Percentiles rank a stretch among this genome's conserved stretches.
These are phyloP conservation scores for Suillus luteus DNA, from an alignment of 768 basidiomycete species.

Conservation along the genomic window DNA sequence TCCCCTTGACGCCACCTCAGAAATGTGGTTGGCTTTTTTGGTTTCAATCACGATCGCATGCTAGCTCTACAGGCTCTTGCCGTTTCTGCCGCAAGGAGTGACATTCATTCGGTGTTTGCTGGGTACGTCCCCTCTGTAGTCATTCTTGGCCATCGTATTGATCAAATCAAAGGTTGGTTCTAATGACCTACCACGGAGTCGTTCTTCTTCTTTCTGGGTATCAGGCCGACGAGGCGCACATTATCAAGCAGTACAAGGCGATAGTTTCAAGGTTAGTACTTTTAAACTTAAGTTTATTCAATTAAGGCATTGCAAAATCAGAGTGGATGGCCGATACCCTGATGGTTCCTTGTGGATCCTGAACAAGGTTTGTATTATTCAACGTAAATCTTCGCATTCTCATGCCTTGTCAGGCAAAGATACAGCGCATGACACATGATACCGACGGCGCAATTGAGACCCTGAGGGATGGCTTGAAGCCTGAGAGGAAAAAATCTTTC, in stretches of 20 bases:
- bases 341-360: constrained; percentile 73
- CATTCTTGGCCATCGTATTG: constrained; percentile 2
- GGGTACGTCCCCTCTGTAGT: constrained; percentile 47
- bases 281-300: background rate
- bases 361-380: constrained; percentile 49
- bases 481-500: constrained; percentile 55
- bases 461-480: constrained; percentile 57
- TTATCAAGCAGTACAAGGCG: constrained; percentile 60
- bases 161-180: constrained; percentile 51
- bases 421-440: constrained; percentile 70
- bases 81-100: constrained; percentile 63
- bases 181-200: constrained; percentile 81
- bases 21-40: constrained; percentile 72
- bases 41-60: constrained; percentile 71
- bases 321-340: constrained; percentile 60
- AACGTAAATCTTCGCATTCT: background rate
- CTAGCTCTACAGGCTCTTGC: constrained; percentile 69
- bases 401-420: constrained; percentile 56
- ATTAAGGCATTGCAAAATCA: constrained; percentile 23
- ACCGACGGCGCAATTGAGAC: constrained; percentile 65
- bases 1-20: constrained; percentile 36
- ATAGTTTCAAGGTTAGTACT: constrained; percentile 63
- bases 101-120: constrained; percentile 77
- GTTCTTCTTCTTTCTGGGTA: constrained; percentile 72
- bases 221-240: constrained; percentile 70